Evolutionary conservation across 352 stramenopile genomes (phyloP), one percentile per base, ranked within the genome.

Genomic region (Phytophthora melonis): DNA sequence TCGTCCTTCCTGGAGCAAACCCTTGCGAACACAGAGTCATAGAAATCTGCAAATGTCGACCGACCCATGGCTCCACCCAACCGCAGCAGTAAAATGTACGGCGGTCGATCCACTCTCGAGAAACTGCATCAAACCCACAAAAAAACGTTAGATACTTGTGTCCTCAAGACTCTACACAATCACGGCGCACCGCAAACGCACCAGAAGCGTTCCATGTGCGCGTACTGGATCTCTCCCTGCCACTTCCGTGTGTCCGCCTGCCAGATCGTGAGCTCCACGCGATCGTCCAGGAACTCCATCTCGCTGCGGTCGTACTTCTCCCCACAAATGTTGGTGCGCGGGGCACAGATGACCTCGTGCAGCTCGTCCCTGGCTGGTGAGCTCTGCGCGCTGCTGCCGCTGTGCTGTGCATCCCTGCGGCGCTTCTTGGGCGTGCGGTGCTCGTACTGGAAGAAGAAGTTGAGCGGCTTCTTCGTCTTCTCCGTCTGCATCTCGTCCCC

Each of bases 21-120:
- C 53, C 78, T 74, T 4, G 83, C 84, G 53, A 82, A 89, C 18
- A 92, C 80, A 6, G 77, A 68, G 67, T 93, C 87, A 57, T 84
- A 93, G 57, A 92, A 90, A 27, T 72, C 60, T 0, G 76, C 72
- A 63, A 93, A 88, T 1, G 72, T 52, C 7, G 76, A 82, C 9
- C 75, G 34, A 0, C 70, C 74, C 49, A 65, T 71, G 0, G 59
- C 59, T n/a, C 64, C 50, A 16, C 78, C 64, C 19, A 93, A 47
- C 63, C 91, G 67, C 34, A 93, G 41, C 54, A 93, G 68, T 27
- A 89, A 50, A 69, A 91, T 82, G 57, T 85, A 92, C 9, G 84
- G 87, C 11, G 81, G 60, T 3, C 54, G 43, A n/a, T 77, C 36
- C 1, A 59, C 67, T 23, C 27, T 66, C 10, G 77, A 76, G 14